Conservation (phyloP, 176 grass and related monocot genomes). For the Lolium perenne region DNA sequence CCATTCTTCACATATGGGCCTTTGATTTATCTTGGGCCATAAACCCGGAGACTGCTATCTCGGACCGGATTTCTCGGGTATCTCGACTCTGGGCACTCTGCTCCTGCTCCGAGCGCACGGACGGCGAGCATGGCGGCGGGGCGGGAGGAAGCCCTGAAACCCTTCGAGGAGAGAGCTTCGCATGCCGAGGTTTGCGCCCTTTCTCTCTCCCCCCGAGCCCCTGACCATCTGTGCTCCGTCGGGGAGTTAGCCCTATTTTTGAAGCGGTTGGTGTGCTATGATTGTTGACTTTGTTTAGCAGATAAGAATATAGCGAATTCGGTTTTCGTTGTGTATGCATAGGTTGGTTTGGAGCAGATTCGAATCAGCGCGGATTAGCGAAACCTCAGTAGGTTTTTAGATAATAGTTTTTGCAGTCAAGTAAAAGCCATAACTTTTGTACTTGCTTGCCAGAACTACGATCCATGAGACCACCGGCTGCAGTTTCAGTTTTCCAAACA, state of each 20-base stretch:
- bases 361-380: background rate
- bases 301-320: background rate
- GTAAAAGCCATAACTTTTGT: background rate
- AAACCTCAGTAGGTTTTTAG: background rate
- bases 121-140: constrained; percentile 56
- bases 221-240: background rate
- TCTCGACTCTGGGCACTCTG: background rate
- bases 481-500: background rate
- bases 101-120: constrained; percentile 9
- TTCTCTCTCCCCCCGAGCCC: background rate
- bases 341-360: background rate
- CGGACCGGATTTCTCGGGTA: too few species aligned
- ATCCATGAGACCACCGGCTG: background rate
- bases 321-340: background rate
- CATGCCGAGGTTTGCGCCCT: constrained; percentile 67
- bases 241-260: background rate
- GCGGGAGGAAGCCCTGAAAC: constrained; percentile 56
- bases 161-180: constrained; percentile 70
- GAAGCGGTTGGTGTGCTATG: background rate
- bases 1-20: background rate
- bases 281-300: background rate
- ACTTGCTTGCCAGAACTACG: background rate
- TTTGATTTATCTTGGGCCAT: background rate
- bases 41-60: background rate
- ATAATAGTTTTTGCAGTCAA: background rate